Conservation (phyloP, 192 early-diverging fungal genomes). For the Coemansia pectinata region DNA sequence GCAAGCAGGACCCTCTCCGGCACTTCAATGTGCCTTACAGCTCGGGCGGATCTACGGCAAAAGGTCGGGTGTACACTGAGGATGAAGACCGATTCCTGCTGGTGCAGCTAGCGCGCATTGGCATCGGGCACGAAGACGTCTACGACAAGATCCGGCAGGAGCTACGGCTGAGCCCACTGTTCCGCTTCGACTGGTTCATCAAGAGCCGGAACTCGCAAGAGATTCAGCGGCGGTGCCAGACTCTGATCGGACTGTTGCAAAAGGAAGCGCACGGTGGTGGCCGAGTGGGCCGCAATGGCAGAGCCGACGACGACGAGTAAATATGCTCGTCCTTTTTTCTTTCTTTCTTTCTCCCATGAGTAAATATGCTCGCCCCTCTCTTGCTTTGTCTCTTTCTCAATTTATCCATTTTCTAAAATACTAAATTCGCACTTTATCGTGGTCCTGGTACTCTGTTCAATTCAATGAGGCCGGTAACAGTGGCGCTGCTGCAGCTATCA, state of each 20-base stretch:
- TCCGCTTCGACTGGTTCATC: constrained; percentile 98
- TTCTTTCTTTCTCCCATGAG: neutral
- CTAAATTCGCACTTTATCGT: neutral
- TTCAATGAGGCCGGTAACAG: neutral
- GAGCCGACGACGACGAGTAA: constrained; percentile 12
- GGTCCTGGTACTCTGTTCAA: too few species aligned
- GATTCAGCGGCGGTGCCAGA: constrained; percentile 80
- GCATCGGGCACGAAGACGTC: constrained; percentile 88
- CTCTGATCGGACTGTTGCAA: constrained; percentile 64
- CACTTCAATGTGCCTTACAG: constrained; percentile 89
- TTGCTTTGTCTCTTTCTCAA: neutral
- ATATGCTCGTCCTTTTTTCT: neutral
- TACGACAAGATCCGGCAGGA: constrained; percentile 92
- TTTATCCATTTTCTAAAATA: neutral
- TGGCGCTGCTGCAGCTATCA: neutral
- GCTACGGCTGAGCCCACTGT: constrained; percentile 75
- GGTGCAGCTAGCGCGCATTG: constrained; percentile 83
- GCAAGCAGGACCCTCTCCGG: constrained; percentile 78
- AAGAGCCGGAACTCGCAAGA: constrained; percentile 90
- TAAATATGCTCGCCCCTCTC: too few species aligned
- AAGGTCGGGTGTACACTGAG: constrained; percentile 86
- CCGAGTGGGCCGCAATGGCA: constrained; percentile 19
- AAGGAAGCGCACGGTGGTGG: constrained; percentile 34
- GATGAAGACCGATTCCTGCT: constrained; percentile 97
- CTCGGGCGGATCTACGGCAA: constrained; percentile 65